Evolutionary conservation across 768 basidiomycete species (phyloP), one percentile per base, ranked within the genome.

Genomic region (Phlebiopsis flavidoalba): DNA sequence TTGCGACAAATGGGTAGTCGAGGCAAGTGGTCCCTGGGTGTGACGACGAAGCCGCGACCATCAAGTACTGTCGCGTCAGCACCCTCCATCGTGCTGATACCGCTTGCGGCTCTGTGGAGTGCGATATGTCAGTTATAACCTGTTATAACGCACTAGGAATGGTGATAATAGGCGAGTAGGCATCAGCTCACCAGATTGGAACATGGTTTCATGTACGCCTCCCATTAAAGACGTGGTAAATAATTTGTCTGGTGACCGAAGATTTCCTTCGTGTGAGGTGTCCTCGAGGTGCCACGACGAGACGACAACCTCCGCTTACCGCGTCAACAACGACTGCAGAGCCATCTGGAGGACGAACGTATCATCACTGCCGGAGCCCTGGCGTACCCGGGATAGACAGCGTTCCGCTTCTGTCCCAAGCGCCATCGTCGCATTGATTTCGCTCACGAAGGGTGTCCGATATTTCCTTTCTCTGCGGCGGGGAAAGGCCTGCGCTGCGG

Each of bases 31-130:
- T 12, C 3, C 17, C 40, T 43, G 17, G 3, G 4, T 12, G 3
- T 12, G 40, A 43, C 40, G 40, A 17, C 2, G 40, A 43, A 3
- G 40, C 17, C 10, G 11, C 12, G n/a, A n/a, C n/a, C 3, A 43
- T 43, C n/a, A n/a, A n/a, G 8, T 59, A 51, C 5, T 21, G 58
- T 19, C 37, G 51, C 24, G 58, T 21, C 31, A 59, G 36, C 1
- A 22, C 24, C 8, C 58, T 31, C 58, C 58, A 59, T 7, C 58
- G 31, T 10, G 58, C 48, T 1, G 58, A 59, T 31, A 59, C 36
- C 17, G 58, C 58, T 17, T 59, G 58, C 1, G 47, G 21, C 24
- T 59, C 58, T 59, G 36, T 33, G 47, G 17, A 5, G 22, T 11
- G 12, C 24, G 43, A 14, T 8, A 19, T 5, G 40, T 22, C 48